These are phyloP conservation scores for Colletotrichum sp. DNA, from an alignment of 2,329 filamentous ascomycete genomes.

Conservation along the genomic window DNA sequence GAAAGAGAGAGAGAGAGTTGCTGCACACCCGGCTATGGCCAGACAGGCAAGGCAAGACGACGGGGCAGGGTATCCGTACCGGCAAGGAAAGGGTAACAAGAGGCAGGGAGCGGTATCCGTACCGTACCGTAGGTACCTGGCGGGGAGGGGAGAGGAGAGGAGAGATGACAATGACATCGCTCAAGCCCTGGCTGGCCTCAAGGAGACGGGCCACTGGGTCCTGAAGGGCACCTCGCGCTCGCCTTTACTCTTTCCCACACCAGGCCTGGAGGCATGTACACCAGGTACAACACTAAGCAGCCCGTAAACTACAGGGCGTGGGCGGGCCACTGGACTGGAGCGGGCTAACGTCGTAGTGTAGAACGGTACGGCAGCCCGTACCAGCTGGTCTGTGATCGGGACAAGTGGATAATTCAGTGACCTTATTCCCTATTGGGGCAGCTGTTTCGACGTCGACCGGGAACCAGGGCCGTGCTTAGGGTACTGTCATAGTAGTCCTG, in stretches of 20 bases:
- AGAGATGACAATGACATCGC: slow-evolving; percentile 2
- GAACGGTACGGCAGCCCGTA: background rate
- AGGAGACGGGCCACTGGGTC: background rate
- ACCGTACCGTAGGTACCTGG: background rate
- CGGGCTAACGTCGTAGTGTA: background rate
- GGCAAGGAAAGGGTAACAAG: background rate
- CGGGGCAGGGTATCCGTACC: background rate
- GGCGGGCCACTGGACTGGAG: background rate
- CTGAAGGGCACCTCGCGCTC: background rate
- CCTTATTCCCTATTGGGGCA: slow-evolving; percentile 3
- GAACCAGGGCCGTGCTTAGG: background rate
- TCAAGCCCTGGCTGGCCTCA: slow-evolving; percentile 8
- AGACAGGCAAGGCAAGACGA: background rate
- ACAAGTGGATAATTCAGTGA: background rate
- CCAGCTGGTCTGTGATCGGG: slow-evolving; percentile 1
- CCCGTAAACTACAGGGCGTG: background rate
- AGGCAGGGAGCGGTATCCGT: background rate
- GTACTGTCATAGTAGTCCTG: background rate
- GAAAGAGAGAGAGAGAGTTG: background rate
- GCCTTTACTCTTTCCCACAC: background rate
- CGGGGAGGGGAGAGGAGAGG: background rate
- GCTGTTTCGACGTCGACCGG: slow-evolving; percentile 5
- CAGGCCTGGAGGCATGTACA: background rate
- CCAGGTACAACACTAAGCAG: background rate
- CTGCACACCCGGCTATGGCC: background rate